These are phyloP conservation scores for Russula ochroleuca DNA, from an alignment of 768 basidiomycete species.

Conservation along the genomic window DNA sequence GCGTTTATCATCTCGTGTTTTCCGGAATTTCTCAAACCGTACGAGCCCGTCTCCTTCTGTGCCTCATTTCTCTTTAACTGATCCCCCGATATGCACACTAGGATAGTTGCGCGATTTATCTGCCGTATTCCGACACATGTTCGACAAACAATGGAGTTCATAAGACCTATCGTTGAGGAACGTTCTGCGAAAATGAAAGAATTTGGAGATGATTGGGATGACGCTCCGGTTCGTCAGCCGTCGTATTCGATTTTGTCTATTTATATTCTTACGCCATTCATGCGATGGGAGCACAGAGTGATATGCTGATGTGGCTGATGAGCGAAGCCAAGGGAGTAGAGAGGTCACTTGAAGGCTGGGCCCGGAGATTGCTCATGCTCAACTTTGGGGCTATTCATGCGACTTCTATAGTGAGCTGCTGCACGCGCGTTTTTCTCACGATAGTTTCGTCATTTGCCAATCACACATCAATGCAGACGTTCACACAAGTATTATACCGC, in stretches of 20 bases:
- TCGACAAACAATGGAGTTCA: background rate
- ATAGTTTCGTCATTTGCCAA: background rate
- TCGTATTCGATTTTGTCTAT: background rate
- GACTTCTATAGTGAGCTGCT: slow-evolving; percentile 33
- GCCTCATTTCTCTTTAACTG: slow-evolving; percentile 15
- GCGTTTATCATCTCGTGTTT: slow-evolving; percentile 37
- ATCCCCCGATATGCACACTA: slow-evolving; percentile 17
- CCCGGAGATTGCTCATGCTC: slow-evolving; percentile 35
- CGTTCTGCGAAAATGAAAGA: slow-evolving; percentile 24
- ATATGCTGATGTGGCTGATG: slow-evolving; percentile 42
- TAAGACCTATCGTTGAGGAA: slow-evolving; percentile 15
- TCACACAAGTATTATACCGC: slow-evolving; percentile 26
- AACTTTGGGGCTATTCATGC: slow-evolving; percentile 40
- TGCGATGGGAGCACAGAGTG: slow-evolving; percentile 33
- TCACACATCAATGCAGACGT: background rate
- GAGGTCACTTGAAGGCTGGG: slow-evolving; percentile 32
- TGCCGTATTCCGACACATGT: slow-evolving; percentile 9
- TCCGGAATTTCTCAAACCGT: slow-evolving; percentile 46
- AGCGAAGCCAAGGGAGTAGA: slow-evolving; percentile 34
- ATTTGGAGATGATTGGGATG: background rate
- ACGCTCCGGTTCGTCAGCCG: slow-evolving; percentile 6
- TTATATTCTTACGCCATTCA: background rate
- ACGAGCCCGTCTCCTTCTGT: slow-evolving; percentile 21
- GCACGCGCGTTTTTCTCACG: background rate
- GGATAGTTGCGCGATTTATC: slow-evolving; percentile 30